Conservation (phyloP, 768 basidiomycete species). For the Rhodotorula kratochvilovae region DNA sequence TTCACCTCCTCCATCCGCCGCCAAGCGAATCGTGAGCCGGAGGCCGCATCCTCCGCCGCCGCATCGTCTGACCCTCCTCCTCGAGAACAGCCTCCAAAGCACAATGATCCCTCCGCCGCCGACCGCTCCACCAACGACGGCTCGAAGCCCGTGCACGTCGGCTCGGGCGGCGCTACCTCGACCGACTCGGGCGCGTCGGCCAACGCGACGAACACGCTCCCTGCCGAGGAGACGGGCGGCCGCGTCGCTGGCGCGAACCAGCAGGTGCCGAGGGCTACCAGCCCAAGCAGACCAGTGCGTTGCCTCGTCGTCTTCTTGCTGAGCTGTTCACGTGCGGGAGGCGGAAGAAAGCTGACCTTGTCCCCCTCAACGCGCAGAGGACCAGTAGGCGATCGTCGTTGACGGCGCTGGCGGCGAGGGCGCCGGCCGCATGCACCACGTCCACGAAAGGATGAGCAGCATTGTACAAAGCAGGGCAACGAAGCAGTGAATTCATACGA, state of each 20-base stretch:
- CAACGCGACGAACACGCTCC: background rate
- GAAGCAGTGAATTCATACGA: too few species aligned
- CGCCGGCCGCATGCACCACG: background rate
- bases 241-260: slow-evolving; percentile 6
- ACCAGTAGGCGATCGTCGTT: background rate
- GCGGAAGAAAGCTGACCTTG: background rate
- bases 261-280: background rate
- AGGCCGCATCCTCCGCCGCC: too few species aligned
- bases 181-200: background rate
- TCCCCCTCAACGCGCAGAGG: background rate
- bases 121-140: slow-evolving; percentile 14
- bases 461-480: background rate
- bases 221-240: slow-evolving; percentile 4
- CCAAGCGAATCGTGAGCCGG: too few species aligned
- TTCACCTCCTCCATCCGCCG: too few species aligned
- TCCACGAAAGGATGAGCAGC: too few species aligned
- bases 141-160: slow-evolving; percentile 1
- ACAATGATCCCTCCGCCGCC: slow-evolving; percentile 4
- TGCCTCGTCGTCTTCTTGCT: background rate
- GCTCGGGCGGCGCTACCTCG: background rate
- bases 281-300: slow-evolving; percentile 3
- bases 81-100: background rate
- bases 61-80: background rate
- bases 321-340: too few species aligned
- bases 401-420: background rate